Base-by-base conservation (phyloP, 2,329 filamentous ascomycete genomes). In the Cordyceps tenuipes region DNA sequence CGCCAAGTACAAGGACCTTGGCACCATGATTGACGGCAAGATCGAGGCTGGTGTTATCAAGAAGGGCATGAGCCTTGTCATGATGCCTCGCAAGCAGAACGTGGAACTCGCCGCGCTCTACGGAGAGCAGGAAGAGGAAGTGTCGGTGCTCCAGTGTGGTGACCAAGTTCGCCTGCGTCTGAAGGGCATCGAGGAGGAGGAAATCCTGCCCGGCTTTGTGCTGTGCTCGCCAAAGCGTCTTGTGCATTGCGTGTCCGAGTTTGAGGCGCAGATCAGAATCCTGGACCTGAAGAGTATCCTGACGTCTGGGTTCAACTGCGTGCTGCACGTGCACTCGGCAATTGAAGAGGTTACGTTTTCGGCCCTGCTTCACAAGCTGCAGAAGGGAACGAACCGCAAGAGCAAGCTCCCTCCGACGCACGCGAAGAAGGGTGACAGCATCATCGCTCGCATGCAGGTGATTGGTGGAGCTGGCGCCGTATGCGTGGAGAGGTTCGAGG, bases 311-410 rank as follows among this genome's bases (percentile, higher is more conserved):
- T 99, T 96, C 79, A 97, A 97, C 79, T 99, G 94, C 70, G 95
- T 99, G 46, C 80, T 99, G 66, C 94, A 99, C 77, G 90, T 99
- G 23, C 94, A 99, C 76, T 91, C 93, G 5, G 94, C 94, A 23
- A 96, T 97, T 63, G 94, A 99, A 79, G 94, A 99, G 75, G 91
- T 99, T 61, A 97, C 93, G 0, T 96, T 99, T 70, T 83, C 86
- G 0, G 83, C 87, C 4, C 81, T 99, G 57, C 77, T 99, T 66
- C 94, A 99, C 78, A 96, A 93, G 76, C 79, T 97, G 50, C 92
- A 99, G 74, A 96, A 96, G 76, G 93, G 92, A 57, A 99, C 94
- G 4, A 86, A 86, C 68, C 83, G 94, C 68, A 96, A 92, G 84
- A 96, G 90, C 78, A 97, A 97, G 83, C 83, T 87, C 64, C 85